Conservation (phyloP, 768 basidiomycete genomes). For the Cyclocybe cylindracea region DNA sequence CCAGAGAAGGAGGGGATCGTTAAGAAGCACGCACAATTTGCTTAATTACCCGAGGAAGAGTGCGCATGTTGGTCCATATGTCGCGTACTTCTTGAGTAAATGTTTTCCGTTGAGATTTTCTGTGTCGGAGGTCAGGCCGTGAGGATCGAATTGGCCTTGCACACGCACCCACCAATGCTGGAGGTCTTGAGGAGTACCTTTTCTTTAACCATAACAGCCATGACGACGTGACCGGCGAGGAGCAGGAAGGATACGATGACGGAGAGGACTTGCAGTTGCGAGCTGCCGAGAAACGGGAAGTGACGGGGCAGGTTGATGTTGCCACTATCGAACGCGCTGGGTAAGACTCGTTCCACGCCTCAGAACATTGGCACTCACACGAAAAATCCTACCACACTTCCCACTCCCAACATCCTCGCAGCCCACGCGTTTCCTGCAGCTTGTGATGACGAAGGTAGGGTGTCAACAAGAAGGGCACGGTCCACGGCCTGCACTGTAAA, state of each 20-base stretch:
- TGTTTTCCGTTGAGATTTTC: constrained; percentile 29
- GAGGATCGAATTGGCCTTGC: neutral
- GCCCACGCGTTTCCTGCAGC: constrained; percentile 94
- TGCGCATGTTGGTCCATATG: constrained; percentile 71
- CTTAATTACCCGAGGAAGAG: constrained; percentile 72
- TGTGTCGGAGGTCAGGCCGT: constrained; percentile 1
- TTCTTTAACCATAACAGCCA: constrained; percentile 67
- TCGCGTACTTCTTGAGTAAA: constrained; percentile 51
- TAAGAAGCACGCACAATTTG: constrained; percentile 64
- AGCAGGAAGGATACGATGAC: constrained; percentile 73
- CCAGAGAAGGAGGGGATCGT: neutral
- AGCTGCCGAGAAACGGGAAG: constrained; percentile 75
- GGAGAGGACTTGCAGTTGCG: constrained; percentile 80
- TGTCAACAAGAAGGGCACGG: constrained; percentile 89
- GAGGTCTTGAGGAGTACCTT: constrained; percentile 55
- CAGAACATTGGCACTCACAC: constrained; percentile 51
- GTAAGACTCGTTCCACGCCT: neutral
- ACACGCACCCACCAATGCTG: constrained; percentile 16
- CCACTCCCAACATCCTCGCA: constrained; percentile 86
- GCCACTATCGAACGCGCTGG: constrained; percentile 49
- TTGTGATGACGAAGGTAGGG: constrained; percentile 70
- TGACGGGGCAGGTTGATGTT: constrained; percentile 72
- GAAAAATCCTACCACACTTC: constrained; percentile 86
- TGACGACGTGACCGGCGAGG: constrained; percentile 62
- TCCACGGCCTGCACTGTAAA: constrained; percentile 81